Evolutionary conservation across 805 yeast genomes (phyloP), one percentile per base, ranked within the genome.

Genomic region (Zygosaccharomyces lentus): DNA sequence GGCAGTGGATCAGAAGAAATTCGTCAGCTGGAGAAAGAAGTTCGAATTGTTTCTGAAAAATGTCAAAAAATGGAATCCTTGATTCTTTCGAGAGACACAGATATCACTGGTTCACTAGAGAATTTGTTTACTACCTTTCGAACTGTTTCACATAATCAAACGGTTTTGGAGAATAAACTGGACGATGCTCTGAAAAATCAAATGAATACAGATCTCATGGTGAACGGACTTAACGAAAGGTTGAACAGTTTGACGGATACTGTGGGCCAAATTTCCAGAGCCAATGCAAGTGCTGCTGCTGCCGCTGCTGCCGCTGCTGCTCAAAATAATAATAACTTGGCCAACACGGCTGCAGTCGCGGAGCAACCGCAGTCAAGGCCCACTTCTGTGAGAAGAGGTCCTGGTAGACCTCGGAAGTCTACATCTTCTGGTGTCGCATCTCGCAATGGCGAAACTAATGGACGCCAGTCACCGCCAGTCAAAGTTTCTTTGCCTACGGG

Each of bases 131-230:
- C 53, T 8, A 52, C 65, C 9, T 46, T 66, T 30, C 58, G 57
- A 41, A 62, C 58, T 8, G 46, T 65, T 4, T 53, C 63, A 8
- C 59, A 64, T 34, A 65, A 66, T 43, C 70, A 66, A 46, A 49
- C 58, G n/a, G 62, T 64, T 1, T 49, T 66, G 24, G 68, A 66
- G 45, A 66, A 61, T 49, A 65, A 59, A 45, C 40, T 66, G 29
- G 68, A 66, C 32, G 70, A 66, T 48, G 54, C 61, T 25, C 43
- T 65, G 40, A 63, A 56, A 36, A 66, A 66, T 46, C 70, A 66
- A 43, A 55, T 61, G 54, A 64, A 65, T 46, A 64, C 70, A 6
- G 70, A 66, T 46, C 47, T 59, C 2, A 46, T 63, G 16, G 65
- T 66, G 9, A 66, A 66, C 45, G 53, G 54, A 24, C 41, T 63